These are phyloP conservation scores for Insectozyma bohioensis DNA, from an alignment of 1,139 yeast genomes.

Conservation along the genomic window DNA sequence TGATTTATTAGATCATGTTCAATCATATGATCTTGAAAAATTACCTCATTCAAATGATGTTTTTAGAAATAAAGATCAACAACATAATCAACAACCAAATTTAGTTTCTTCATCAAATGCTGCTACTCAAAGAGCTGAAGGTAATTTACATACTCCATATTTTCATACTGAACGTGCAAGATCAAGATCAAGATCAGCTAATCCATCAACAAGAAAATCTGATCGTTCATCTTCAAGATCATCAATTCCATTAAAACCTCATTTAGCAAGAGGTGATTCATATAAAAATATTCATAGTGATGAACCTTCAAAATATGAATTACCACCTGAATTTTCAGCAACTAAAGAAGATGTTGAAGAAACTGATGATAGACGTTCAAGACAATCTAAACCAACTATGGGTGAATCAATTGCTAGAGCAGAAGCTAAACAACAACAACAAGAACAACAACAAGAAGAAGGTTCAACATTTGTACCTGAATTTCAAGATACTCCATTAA, in stretches of 20 bases:
- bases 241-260: constrained; percentile 36
- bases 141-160: constrained; percentile 45
- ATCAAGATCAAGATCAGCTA: constrained; percentile 30
- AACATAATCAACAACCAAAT: constrained; percentile 5
- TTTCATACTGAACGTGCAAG: constrained; percentile 39
- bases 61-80: neutral
- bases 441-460: constrained; percentile 13
- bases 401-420: constrained; percentile 51
- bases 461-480: constrained; percentile 10
- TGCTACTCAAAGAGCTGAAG: constrained; percentile 13
- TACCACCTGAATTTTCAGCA: constrained; percentile 39
- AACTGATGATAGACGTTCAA: constrained; percentile 38
- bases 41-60: constrained; percentile 22
- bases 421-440: constrained; percentile 42
- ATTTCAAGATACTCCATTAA: constrained; percentile 15
- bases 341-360: constrained; percentile 19
- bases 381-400: constrained; percentile 49
- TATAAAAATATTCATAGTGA: constrained; percentile 49
- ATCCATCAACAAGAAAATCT: constrained; percentile 24
- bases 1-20: constrained; percentile 34
- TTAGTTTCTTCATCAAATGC: constrained; percentile 5
- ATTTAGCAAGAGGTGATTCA: constrained; percentile 67
- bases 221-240: constrained; percentile 32
- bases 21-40: constrained; percentile 41
- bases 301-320: constrained; percentile 43